phyloP scores from a whole-genome alignment of 2,329 filamentous ascomycete genomes.

The Davidsoniella australis region DNA sequence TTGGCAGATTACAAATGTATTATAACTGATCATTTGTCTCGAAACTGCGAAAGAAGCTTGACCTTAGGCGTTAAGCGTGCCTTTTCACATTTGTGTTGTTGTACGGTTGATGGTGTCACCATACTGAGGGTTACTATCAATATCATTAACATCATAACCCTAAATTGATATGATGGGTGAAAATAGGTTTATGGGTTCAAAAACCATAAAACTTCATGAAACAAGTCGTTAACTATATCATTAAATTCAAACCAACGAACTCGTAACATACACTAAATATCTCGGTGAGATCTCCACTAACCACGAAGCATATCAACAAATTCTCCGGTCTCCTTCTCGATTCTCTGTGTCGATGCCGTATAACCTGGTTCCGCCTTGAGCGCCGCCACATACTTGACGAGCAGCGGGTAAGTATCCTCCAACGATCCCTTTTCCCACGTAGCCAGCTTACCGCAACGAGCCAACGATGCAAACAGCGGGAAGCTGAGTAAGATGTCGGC shows the following conservation, averaged over 20 bases:
- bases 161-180: background rate
- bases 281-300: background rate
- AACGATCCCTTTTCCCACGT: constrained; percentile 9
- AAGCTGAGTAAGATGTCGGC: constrained; percentile 39
- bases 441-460: constrained; percentile 4
- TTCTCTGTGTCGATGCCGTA: constrained; percentile 29
- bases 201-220: background rate
- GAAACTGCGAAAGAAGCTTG: no score
- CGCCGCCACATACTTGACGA: constrained; percentile 4
- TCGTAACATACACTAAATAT: background rate
- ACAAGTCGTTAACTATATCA: background rate
- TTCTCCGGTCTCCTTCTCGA: constrained; percentile 30
- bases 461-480: constrained; percentile 27
- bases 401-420: constrained; percentile 7
- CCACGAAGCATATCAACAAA: constrained; percentile 15
- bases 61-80: no score
- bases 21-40: no score
- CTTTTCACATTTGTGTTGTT: no score
- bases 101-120: no score
- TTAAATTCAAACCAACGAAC: background rate
- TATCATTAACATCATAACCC: background rate
- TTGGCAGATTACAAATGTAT: no score
- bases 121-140: no score
- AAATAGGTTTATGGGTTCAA: no score
- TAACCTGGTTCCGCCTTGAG: constrained; percentile 26